Conservation (phyloP, 768 basidiomycete species). For the Lactifluus subvellereus region DNA sequence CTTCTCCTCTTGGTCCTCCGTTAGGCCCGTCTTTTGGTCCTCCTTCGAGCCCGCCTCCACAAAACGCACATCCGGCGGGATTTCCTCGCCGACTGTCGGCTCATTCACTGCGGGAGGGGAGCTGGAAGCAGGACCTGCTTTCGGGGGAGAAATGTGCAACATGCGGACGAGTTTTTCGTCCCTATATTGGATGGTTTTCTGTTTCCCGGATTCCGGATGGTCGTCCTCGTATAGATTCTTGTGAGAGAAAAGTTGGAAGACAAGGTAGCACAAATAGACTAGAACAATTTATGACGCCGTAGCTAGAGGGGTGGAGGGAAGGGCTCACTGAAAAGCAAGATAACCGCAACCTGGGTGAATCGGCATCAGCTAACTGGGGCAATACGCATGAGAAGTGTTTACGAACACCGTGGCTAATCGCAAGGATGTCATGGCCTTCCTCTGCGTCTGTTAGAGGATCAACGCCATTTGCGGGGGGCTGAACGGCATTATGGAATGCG, state of each 20-base stretch:
- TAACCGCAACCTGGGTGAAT: slow-evolving; percentile 40
- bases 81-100: not conserved
- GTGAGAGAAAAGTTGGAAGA: slow-evolving; percentile 56
- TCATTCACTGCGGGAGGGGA: not conserved
- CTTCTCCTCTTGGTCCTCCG: slow-evolving; percentile 28
- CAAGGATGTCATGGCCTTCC: slow-evolving; percentile 40
- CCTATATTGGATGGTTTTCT: slow-evolving; percentile 2
- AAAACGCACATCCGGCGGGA: not conserved
- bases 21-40: slow-evolving; percentile 23
- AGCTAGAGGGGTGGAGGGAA: not conserved
- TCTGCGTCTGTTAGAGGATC: slow-evolving; percentile 27
- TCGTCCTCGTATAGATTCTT: slow-evolving; percentile 44
- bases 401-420: slow-evolving; percentile 49
- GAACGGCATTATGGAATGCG: slow-evolving; percentile 62
- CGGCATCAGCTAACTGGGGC: not conserved
- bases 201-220: not conserved
- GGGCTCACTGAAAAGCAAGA: slow-evolving; percentile 46
- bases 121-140: not conserved
- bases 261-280: slow-evolving; percentile 48
- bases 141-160: not conserved
- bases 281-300: not conserved
- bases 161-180: not conserved
- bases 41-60: slow-evolving; percentile 19
- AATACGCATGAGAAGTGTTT: not conserved
- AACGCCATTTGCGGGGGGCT: slow-evolving; percentile 23